These are phyloP conservation scores for Narthecium ossifragum DNA, from an alignment of 106 monocot genomes.

Conservation along the genomic window DNA sequence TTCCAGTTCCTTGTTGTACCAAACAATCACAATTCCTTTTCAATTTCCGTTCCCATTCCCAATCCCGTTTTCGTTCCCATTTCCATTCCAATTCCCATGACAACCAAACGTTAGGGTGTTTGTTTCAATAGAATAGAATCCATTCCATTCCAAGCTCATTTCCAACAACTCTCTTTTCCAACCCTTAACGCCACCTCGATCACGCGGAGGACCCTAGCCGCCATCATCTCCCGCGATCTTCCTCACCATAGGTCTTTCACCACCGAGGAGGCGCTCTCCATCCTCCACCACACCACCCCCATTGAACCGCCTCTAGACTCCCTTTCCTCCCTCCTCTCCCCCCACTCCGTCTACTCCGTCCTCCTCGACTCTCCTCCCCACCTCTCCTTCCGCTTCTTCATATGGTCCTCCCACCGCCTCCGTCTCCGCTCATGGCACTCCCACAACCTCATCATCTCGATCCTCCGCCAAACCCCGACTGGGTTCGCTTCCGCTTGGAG, in stretches of 20 bases:
- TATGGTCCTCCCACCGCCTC: slow-evolving; percentile 32
- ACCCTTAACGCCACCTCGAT: slow-evolving; percentile 2
- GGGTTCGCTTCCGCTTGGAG: slow-evolving; percentile 22
- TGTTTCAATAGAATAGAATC: too few relatives aligned
- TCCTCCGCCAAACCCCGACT: slow-evolving; percentile 22
- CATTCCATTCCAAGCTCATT: too few relatives aligned
- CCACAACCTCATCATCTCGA: slow-evolving; percentile 35
- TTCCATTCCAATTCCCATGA: too few relatives aligned
- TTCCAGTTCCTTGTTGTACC: too few relatives aligned
- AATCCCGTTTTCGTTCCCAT: too few relatives aligned
- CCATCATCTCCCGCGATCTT: too few relatives aligned
- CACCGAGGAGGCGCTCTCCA: slow-evolving; percentile 42
- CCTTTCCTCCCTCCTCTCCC: slow-evolving; percentile 41
- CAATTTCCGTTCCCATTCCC: too few relatives aligned
- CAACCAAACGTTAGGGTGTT: too few relatives aligned
- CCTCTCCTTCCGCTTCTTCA: slow-evolving; percentile 50
- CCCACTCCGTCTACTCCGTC: slow-evolving; percentile 34
- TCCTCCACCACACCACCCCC: slow-evolving; percentile 41
- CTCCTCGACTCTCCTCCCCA: slow-evolving; percentile 34
- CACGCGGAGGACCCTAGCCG: background rate
- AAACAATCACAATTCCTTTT: too few relatives aligned
- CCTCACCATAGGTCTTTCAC: slow-evolving; percentile 17
- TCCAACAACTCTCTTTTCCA: background rate
- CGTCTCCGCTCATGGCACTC: slow-evolving; percentile 36
- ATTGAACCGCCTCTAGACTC: slow-evolving; percentile 20